These are phyloP conservation scores for Royoungia palumana DNA, from an alignment of 768 basidiomycete species.

Conservation along the genomic window DNA sequence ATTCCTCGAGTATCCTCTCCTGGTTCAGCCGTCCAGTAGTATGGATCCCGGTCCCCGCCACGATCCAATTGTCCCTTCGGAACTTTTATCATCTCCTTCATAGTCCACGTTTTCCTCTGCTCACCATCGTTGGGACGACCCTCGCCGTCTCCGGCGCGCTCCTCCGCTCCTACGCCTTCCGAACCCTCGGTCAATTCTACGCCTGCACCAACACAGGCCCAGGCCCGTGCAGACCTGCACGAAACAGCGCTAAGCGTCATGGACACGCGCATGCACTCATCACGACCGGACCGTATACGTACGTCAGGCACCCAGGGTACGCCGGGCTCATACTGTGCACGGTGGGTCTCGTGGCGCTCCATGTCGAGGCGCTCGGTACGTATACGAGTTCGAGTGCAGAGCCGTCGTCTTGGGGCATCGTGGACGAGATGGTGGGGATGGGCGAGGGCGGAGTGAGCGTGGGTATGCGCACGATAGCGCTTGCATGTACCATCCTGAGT, in stretches of 20 bases:
- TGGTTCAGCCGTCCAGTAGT: background rate
- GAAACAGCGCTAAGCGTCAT: background rate
- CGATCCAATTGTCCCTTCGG: no score
- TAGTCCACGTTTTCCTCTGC: background rate
- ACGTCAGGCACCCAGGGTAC: conserved; percentile 31
- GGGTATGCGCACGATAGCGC: conserved; percentile 8
- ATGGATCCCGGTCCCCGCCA: background rate
- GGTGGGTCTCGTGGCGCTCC: conserved; percentile 12
- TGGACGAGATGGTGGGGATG: background rate
- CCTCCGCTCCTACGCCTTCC: conserved; percentile 36
- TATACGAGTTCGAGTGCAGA: background rate
- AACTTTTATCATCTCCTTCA: background rate
- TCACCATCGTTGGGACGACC: conserved; percentile 34
- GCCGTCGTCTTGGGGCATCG: background rate
- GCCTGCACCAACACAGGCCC: conserved; percentile 10
- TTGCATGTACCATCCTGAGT: conserved; percentile 6
- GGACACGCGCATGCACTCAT: conserved; percentile 23
- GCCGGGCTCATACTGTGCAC: conserved; percentile 32
- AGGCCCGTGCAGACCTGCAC: background rate
- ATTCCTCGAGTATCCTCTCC: background rate
- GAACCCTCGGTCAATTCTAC: conserved; percentile 24
- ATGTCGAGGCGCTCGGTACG: conserved; percentile 3
- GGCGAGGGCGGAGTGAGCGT: conserved; percentile 30
- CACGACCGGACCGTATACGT: conserved; percentile 25
- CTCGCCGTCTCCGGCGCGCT: conserved; percentile 40